phyloP scores from a whole-genome alignment of 2,329 filamentous ascomycete species.

The Fusarium gaditjirri region DNA sequence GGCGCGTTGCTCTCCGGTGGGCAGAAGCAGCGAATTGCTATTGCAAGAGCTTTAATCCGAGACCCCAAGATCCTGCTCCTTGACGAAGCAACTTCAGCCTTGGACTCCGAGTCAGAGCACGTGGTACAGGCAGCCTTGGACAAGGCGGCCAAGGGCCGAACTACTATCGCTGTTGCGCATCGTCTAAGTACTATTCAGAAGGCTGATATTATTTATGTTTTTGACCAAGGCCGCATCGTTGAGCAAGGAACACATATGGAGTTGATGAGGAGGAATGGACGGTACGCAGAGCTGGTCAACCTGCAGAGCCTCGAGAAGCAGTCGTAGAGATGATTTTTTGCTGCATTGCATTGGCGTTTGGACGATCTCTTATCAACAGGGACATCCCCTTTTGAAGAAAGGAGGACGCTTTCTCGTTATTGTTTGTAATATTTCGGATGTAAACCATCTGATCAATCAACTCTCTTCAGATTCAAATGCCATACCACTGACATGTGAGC shows the following conservation, averaged over 20 bases:
- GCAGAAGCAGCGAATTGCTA: conserved; percentile 94
- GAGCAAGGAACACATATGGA: conserved; percentile 85
- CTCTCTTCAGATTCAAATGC: conserved; percentile 1
- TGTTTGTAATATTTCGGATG: conserved; percentile 19
- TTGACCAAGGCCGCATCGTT: conserved; percentile 87
- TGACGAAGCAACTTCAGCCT: conserved; percentile 81
- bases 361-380: conserved; percentile 7
- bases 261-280: conserved; percentile 74
- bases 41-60: conserved; percentile 90
- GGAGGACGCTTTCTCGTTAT: background rate
- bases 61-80: conserved; percentile 88
- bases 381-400: conserved; percentile 2
- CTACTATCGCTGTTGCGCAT: conserved; percentile 95
- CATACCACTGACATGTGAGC: background rate
- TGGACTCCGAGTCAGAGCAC: conserved; percentile 82
- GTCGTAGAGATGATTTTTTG: too few relatives aligned
- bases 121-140: conserved; percentile 85
- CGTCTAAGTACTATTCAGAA: conserved; percentile 92
- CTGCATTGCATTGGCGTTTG: conserved; percentile 31
- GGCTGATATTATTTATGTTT: conserved; percentile 95
- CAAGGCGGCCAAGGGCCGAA: conserved; percentile 82
- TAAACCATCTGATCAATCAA: conserved; percentile 15
- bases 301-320: conserved; percentile 79
- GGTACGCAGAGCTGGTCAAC: conserved; percentile 83
- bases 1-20: conserved; percentile 87